phyloP scores from a whole-genome alignment of 495 filamentous ascomycete species.

The Annulohypoxylon stygium region DNA sequence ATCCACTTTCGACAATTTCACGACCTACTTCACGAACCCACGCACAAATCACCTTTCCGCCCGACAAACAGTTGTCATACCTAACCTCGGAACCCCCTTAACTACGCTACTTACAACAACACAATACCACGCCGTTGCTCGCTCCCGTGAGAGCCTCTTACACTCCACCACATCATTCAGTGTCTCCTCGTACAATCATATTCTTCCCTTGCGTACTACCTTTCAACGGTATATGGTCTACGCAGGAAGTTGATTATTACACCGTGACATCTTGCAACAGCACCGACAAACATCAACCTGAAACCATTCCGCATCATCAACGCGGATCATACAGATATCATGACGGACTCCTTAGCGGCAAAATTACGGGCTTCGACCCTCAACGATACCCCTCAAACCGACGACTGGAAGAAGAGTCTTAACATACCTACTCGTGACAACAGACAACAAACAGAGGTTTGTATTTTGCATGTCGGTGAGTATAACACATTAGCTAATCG shows the following conservation, averaged over 20 bases:
- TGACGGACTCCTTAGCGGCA: conserved; percentile 70
- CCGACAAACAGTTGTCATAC: conserved; percentile 11
- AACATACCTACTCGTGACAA: conserved; percentile 85
- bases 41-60: conserved; percentile 21
- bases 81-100: not conserved
- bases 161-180: not conserved
- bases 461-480: conserved; percentile 42
- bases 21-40: conserved; percentile 22
- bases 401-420: conserved; percentile 82
- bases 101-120: not conserved
- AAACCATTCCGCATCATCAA: not conserved
- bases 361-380: conserved; percentile 79
- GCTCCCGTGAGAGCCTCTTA: conserved; percentile 16
- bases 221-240: conserved; percentile 18
- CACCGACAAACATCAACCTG: not conserved
- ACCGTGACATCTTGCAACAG: conserved; percentile 3
- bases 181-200: conserved; percentile 16
- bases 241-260: conserved; percentile 1
- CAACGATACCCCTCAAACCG: conserved; percentile 69
- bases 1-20: conserved; percentile 30
- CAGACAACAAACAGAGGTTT: conserved; percentile 93
- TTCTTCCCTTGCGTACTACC: conserved; percentile 13
- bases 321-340: conserved; percentile 39
- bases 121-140: conserved; percentile 8
- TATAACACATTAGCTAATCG: conserved; percentile 19